Evolutionary conservation across 805 yeast genomes (phyloP), one percentile per base, ranked within the genome.

Genomic region (Pichia cabralensis): DNA sequence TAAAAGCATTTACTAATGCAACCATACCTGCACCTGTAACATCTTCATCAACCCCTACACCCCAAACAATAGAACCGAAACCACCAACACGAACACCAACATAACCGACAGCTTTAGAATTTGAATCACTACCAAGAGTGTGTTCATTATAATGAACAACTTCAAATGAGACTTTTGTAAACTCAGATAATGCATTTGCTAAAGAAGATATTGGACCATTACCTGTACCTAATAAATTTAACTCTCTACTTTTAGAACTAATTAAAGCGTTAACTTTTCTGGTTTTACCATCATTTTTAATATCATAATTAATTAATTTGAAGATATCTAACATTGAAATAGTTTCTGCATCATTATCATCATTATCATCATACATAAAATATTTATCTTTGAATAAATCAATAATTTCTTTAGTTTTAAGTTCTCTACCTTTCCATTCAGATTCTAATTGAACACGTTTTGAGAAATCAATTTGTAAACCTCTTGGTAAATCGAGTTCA

Each of bases 201-300:
- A 81, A 74, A 3, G 88, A 77, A 7, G 94, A 81, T 39, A 82
- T 71, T 32, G 88, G 94, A 51, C 94, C 94, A 53, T 82, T 83
- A 42, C 94, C 94, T 27, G 51, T 50, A 43, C 94, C 94, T 21
- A 49, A 41, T 26, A 82, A 60, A 18, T 40, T 31, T 25, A 48
- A 37, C 8, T 39, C 32, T 5, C 34, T 18, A 4, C 46, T 33
- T 33, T 68, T 62, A 28, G 74, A 58, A 26, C 64, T 62, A 29
- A 79, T 56, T 19, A 62, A 66, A 15, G 75, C 79, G 12, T 50
- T 54, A 38, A 79, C 61, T 22, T 48, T 48, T 46, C 71, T 69
- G 36, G 47, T 50, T 29, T 63, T 65, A 40, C 65, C 64, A 30
- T 54, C 49, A 22, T 37, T 39, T 12, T 61, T 59, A 12, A 52